phyloP scores from a whole-genome alignment of 305 asterid genomes.

The Withania somnifera region DNA sequence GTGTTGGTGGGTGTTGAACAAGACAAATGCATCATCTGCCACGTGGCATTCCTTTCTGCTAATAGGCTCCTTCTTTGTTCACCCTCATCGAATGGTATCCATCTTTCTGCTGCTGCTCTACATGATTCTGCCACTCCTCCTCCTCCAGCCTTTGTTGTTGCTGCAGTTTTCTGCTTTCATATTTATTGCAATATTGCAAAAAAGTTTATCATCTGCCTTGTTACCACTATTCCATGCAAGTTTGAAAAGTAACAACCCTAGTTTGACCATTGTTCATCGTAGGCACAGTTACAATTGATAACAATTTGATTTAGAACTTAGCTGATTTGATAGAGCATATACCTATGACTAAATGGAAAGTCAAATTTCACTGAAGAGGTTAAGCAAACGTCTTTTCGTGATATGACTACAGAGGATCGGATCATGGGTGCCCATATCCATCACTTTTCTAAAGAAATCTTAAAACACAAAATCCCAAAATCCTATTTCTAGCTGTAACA shows the following conservation, averaged over 20 bases:
- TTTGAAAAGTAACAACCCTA: not conserved
- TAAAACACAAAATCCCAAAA: conserved; percentile 60
- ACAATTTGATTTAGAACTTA: no score
- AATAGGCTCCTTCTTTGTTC: conserved; percentile 34
- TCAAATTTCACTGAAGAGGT: not conserved
- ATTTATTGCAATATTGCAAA: not conserved
- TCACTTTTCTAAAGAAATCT: conserved; percentile 25
- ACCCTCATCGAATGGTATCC: conserved; percentile 56
- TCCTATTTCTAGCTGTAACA: conserved; percentile 36
- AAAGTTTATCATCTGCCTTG: not conserved
- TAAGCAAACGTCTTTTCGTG: conserved; percentile 1
- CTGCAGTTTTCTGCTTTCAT: conserved; percentile 40
- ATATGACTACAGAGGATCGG: not conserved
- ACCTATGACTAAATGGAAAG: conserved; percentile 1
- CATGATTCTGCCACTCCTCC: conserved; percentile 37
- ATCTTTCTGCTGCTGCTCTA: conserved; percentile 58
- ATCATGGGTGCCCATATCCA: conserved; percentile 18
- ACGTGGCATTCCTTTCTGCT: conserved; percentile 59
- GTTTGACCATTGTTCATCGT: not conserved
- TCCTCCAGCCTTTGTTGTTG: conserved; percentile 21
- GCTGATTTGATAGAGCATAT: conserved; percentile 8
- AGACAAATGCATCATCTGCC: conserved; percentile 57
- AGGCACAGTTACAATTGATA: not conserved
- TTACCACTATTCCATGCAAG: not conserved
- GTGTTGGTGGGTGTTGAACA: conserved; percentile 25